A percentile compares a stretch with the other conserved stretches of the same genome.
These are phyloP conservation scores for Earliella scabrosa DNA, from an alignment of 1,284 basidiomycete genomes.

Conservation along the genomic window DNA sequence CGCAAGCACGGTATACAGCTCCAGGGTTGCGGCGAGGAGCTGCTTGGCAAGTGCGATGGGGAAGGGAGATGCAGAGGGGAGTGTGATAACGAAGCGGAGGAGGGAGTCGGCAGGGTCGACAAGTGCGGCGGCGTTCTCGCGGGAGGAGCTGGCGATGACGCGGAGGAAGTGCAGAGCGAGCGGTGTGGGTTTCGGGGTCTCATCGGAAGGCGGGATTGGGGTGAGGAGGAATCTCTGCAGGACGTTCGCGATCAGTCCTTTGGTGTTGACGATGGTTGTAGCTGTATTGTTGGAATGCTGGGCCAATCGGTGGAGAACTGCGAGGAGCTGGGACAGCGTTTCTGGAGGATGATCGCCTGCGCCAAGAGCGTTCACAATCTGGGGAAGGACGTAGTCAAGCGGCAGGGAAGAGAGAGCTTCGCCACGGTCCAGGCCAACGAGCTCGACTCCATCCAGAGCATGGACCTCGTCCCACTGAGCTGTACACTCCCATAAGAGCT, in stretches of 20 bases:
- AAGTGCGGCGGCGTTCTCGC: constrained; percentile 67
- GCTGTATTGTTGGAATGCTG: constrained; percentile 60
- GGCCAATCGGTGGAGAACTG: constrained; percentile 65
- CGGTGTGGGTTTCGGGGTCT: constrained; percentile 48
- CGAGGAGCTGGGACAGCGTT: constrained; percentile 62
- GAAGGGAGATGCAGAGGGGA: constrained; percentile 58
- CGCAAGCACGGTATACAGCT: constrained; percentile 69
- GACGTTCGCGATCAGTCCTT: constrained; percentile 58
- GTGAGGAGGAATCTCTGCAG: constrained; percentile 61
- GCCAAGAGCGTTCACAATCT: constrained; percentile 45
- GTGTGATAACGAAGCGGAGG: constrained; percentile 74
- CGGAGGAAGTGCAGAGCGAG: constrained; percentile 63
- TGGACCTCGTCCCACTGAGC: constrained; percentile 59
- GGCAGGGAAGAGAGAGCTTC: constrained; percentile 49
- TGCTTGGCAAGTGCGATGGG: constrained; percentile 45
- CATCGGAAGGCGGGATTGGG: constrained; percentile 44
- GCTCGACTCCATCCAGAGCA: constrained; percentile 54
- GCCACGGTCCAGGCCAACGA: constrained; percentile 37
- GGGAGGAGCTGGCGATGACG: constrained; percentile 66
- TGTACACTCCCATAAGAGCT: constrained; percentile 72
- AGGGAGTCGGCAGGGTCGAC: constrained; percentile 64
- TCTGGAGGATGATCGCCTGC: constrained; percentile 50
- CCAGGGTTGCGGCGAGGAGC: constrained; percentile 64
- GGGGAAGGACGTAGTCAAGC: constrained; percentile 58
- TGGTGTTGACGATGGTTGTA: constrained; percentile 53